Base-by-base conservation (phyloP, 495 filamentous ascomycete species). In the Pseudoneurospora amorphoporcata region DNA sequence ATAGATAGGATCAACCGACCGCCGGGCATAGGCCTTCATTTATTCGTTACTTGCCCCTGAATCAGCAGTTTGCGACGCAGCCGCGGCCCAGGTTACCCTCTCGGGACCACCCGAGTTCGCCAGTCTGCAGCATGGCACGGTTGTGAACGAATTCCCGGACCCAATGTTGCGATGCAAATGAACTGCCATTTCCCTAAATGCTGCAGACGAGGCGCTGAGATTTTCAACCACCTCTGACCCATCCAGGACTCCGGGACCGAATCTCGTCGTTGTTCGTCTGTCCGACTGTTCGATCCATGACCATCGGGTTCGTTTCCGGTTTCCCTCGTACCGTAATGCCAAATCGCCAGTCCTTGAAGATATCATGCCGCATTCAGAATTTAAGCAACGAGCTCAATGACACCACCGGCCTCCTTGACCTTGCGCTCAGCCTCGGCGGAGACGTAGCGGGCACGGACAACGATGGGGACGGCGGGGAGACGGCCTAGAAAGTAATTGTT, bases 351-450 rank as follows among this genome's bases (percentile, higher is more conserved):
- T 76, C 75, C 75, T 78, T 78, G 72, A 75, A 35, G 75, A 75
- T 78, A 72, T 74, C 77, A 53, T 72, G 71, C 72, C 68, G 70
- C 73, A 71, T 75, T 68, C 76, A 35, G 70, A 75, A 72, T 69
- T 76, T 76, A 80, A 77, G 79, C 79, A 73, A 80, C 74, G 70
- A 80, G 76, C 76, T 80, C 79, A 61, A 80, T 41, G 58, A 80
- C 79, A 75, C 79, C 79, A 78, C 79, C 79, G 43, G 79, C 79
- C 76, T 75, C 79, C 4, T 69, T 78, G 69, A 80, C 73, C 79
- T 80, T 80, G 76, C 77, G 77, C 79, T 80, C 79, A 47, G 79
- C 79, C 79, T 80, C 79, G 39, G 79, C 72, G 76, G 76, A 78
- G 68, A 80, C 79, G 75, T 74, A 80, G 70, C 79, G 77, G 42